Evolutionary conservation across 1,284 basidiomycete species (phyloP).

Genomic region (Sanghuangporus weigelae): DNA sequence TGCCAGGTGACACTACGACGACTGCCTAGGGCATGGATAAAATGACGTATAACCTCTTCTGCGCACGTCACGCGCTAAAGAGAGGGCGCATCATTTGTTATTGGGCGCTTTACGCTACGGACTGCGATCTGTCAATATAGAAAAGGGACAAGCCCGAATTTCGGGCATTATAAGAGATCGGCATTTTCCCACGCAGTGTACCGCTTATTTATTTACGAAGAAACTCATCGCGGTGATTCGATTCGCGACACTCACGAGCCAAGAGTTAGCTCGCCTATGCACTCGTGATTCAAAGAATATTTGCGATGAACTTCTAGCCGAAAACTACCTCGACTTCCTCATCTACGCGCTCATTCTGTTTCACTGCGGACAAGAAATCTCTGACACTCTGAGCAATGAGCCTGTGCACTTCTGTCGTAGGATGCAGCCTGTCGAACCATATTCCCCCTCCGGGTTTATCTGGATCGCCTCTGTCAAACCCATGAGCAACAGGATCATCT

Average conservation of each 20-base stretch:
- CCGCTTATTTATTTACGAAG: too few relatives aligned
- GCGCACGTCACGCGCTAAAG: background rate
- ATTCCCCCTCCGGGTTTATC: slow-evolving; percentile 33
- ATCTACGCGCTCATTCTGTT: background rate
- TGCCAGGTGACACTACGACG: background rate
- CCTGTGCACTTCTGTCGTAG: slow-evolving; percentile 40
- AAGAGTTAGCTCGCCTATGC: too few relatives aligned
- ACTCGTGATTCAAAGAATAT: too few relatives aligned
- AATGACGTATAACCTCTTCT: background rate
- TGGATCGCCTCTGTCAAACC: slow-evolving; percentile 33
- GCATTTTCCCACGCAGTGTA: background rate
- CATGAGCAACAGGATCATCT: slow-evolving; percentile 38
- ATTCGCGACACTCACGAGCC: too few relatives aligned
- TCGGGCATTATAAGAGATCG: background rate
- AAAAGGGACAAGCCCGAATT: background rate
- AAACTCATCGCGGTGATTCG: too few relatives aligned
- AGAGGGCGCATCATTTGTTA: background rate
- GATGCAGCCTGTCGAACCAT: slow-evolving; percentile 49
- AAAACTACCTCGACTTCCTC: background rate
- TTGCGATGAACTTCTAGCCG: background rate
- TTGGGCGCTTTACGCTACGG: background rate
- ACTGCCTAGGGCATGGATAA: background rate
- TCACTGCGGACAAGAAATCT: slow-evolving; percentile 28
- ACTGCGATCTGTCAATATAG: background rate
- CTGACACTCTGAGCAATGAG: slow-evolving; percentile 36